phyloP scores from a whole-genome alignment of 139 green algal species.

The Diplosphaera chodatii region DNA sequence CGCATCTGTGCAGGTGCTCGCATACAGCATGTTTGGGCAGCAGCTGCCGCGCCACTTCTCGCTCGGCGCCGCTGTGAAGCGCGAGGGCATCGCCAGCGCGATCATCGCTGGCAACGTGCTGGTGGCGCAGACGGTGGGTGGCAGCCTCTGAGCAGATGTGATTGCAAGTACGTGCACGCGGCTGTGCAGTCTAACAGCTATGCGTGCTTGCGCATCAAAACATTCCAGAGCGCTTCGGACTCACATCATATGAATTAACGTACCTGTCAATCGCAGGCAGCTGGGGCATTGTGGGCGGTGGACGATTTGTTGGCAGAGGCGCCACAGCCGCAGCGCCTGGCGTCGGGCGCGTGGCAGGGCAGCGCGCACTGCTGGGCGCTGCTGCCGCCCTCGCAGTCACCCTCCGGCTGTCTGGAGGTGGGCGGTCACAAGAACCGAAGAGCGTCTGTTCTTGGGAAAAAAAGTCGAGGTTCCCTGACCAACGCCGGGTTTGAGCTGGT shows the following conservation, averaged over 20 bases:
- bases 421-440: no score
- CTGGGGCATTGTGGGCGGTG: slow-evolving; percentile 45
- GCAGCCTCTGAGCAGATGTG: no score
- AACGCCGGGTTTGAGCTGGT: no score
- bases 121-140: slow-evolving; percentile 57
- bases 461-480: no score
- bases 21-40: slow-evolving; percentile 44
- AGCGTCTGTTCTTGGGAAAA: no score
- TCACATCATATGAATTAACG: no score
- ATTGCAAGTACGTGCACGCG: no score
- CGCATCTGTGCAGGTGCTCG: slow-evolving; percentile 25
- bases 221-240: no score
- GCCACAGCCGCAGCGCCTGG: slow-evolving; percentile 37
- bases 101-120: slow-evolving; percentile 48
- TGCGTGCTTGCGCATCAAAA: no score
- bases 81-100: slow-evolving; percentile 44
- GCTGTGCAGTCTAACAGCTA: no score
- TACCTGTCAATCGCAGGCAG: no score
- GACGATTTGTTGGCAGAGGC: slow-evolving; percentile 27
- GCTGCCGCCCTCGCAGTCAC: slow-evolving; percentile 46
- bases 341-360: slow-evolving; percentile 7
- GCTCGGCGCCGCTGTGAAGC: slow-evolving; percentile 45
- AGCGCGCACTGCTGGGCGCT: slow-evolving; percentile 52
- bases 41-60: slow-evolving; percentile 40
- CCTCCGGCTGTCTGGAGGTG: slow-evolving; percentile 55